Conservation (phyloP, 139 green algal species). For the Chlorella sp. region DNA sequence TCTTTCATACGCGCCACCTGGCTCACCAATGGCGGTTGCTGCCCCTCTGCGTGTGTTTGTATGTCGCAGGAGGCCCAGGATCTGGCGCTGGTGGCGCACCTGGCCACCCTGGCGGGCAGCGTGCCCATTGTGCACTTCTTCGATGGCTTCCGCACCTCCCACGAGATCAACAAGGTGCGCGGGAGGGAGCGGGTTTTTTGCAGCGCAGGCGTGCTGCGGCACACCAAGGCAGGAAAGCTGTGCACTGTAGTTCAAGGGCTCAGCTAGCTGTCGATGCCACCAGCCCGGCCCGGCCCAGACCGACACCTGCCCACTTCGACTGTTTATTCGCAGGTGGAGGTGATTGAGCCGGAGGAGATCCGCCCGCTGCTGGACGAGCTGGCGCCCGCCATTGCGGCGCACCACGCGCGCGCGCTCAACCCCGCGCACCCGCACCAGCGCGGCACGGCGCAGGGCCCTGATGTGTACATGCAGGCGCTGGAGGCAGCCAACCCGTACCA, state of each 20-base stretch:
- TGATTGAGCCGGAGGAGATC: constrained; percentile 45
- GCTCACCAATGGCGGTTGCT: no score
- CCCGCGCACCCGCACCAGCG: constrained; percentile 59
- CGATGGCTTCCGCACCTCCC: constrained; percentile 57
- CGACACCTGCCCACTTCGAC: no score
- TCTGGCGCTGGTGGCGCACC: constrained; percentile 61
- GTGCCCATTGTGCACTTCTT: constrained; percentile 62
- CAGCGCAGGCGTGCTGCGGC: constrained; percentile 36
- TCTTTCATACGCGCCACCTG: no score
- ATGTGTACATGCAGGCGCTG: constrained; percentile 64
- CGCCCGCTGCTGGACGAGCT: constrained; percentile 30
- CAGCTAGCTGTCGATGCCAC: no score
- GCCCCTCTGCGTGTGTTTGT: no score
- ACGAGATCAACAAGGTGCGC: constrained; percentile 60
- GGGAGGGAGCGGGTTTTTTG: constrained; percentile 2
- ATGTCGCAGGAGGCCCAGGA: constrained; percentile 62
- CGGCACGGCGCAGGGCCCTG: constrained; percentile 55
- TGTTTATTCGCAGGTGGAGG: constrained; percentile 11
- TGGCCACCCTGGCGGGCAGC: constrained; percentile 58
- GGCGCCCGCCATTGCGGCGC: constrained; percentile 30
- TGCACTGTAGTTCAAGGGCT: no score
- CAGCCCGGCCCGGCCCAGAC: no score
- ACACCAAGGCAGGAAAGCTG: no score
- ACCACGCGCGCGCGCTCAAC: constrained; percentile 52
- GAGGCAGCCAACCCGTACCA: constrained; percentile 64